phyloP scores from a whole-genome alignment of 768 basidiomycete species.

The Podaxis carcinomalis region DNA sequence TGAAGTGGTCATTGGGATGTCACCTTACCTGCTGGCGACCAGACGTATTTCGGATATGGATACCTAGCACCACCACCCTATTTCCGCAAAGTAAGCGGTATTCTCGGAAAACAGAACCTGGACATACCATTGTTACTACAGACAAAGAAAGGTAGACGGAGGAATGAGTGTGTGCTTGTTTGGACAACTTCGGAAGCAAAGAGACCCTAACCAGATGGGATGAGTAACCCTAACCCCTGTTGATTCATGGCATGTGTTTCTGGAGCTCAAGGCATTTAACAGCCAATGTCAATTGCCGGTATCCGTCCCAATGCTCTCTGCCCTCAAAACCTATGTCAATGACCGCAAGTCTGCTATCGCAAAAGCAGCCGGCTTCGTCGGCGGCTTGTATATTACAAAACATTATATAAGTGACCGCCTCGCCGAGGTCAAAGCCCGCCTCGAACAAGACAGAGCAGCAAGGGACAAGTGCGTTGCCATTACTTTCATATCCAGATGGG shows the following conservation, averaged over 20 bases:
- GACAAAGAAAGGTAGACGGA: background rate
- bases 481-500: background rate
- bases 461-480: slow-evolving; percentile 58
- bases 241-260: background rate
- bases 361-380: slow-evolving; percentile 47
- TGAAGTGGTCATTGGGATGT: background rate
- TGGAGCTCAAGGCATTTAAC: background rate
- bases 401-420: slow-evolving; percentile 58
- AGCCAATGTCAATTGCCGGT: slow-evolving; percentile 2
- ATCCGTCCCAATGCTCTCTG: slow-evolving; percentile 4
- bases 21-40: slow-evolving; percentile 80
- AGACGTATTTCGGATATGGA: slow-evolving; percentile 92
- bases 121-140: slow-evolving; percentile 16
- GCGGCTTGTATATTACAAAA: slow-evolving; percentile 60
- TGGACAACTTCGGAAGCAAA: background rate
- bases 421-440: slow-evolving; percentile 59
- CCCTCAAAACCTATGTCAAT: slow-evolving; percentile 34
- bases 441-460: slow-evolving; percentile 58
- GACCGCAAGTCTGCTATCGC: slow-evolving; percentile 42
- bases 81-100: background rate
- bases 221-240: background rate
- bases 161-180: background rate
- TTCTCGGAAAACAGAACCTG: background rate
- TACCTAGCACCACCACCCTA: slow-evolving; percentile 85
- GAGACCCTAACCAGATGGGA: slow-evolving; percentile 3